Evolutionary conservation across 2,329 filamentous ascomycete genomes (phyloP), one percentile per base, ranked within the genome.

Genomic region (Fusarium sp.): DNA sequence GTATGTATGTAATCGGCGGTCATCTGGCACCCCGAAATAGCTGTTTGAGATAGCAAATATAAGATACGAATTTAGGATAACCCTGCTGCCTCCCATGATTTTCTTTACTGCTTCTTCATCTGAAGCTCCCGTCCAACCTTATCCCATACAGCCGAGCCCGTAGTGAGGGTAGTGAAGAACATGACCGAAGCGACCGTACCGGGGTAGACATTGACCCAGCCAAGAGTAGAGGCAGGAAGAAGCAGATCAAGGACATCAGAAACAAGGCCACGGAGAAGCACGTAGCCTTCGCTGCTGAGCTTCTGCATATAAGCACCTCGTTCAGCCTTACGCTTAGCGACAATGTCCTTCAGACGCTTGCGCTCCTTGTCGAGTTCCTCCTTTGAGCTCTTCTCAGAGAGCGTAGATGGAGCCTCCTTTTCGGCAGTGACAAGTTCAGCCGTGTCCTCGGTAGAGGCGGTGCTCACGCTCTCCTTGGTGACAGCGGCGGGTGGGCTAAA

Each of bases 241-340:
- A 89, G 74, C 48, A 92, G 76, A 76, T 94, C 91, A 53, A 91
- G 83, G 9, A 80, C 70, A 74, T 92, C 88, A 2, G 88, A 83
- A 3, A 88, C 64, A 8, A 91, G 76, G 52, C 83, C 82, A 16
- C 86, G 84, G 29, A 81, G 71, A 4, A 90, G 75, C 3, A 73
- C 76, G 22, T 58, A 71, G 3, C 79, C 75, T 60, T 80, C 75
- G 13, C 62, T 72, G 43, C 70, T 69, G 13, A 78, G 66, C 51
- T 80, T 75, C 45, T 65, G 75, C 34, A 75, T 74, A 78, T 74
- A 75, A 8, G 61, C 70, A 46, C 72, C 72, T 54, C 78, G 77
- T 22, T 80, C 78, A 56, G 77, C 70, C 71, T 79, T 80, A 44
- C 76, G 76, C 65, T 75, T 74, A 62, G 77, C 59, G 7, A 80